A percentile compares a stretch with the other conserved stretches of the same genome.
phyloP scores from a whole-genome alignment of 116 monocot species.

The Papilionanthe hybrid region DNA sequence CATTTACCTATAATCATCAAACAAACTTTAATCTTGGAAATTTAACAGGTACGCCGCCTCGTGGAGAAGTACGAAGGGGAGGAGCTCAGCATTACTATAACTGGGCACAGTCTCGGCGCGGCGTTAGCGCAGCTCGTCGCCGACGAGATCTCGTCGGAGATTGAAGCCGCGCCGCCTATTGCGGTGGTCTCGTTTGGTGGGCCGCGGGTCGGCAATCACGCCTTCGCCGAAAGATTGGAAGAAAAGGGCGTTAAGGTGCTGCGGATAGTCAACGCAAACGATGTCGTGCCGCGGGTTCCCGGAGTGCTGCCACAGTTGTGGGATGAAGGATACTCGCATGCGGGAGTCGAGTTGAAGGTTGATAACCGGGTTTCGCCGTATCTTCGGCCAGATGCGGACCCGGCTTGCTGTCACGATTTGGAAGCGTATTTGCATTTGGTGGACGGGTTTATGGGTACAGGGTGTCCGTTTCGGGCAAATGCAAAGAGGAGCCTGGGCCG shows the following conservation, averaged over 20 bases:
- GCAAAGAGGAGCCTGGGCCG: slow-evolving; percentile 49
- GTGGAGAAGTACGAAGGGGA: no score
- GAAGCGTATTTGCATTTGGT: slow-evolving; percentile 74
- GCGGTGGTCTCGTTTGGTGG: no score
- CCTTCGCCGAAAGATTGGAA: no score
- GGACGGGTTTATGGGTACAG: slow-evolving; percentile 54
- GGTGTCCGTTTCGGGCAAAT: slow-evolving; percentile 46
- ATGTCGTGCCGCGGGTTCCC: slow-evolving; percentile 44
- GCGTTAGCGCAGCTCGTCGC: no score
- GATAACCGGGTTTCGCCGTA: slow-evolving; percentile 57
- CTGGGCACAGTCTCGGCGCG: no score
- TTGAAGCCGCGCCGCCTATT: no score
- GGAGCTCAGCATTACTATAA: no score
- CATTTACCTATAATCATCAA: no score
- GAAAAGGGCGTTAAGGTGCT: slow-evolving; percentile 5
- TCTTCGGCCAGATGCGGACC: slow-evolving; percentile 40
- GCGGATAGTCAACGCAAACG: slow-evolving; percentile 38
- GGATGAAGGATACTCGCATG: slow-evolving; percentile 41
- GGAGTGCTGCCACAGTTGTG: slow-evolving; percentile 14
- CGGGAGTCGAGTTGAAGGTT: slow-evolving; percentile 55
- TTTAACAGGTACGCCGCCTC: no score
- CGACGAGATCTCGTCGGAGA: no score
- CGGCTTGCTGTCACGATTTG: slow-evolving; percentile 58
- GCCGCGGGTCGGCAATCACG: no score
- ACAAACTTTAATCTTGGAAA: no score